Conservation (phyloP, 129 eudicot genomes). For the carrot (Daucus carota) region DH1_v3.0 NC_030384.2:32073501-32074000, state of each 20-base stretch:
- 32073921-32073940: background rate
- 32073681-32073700: constrained; percentile 50
- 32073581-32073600: no score
- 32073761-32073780: background rate
- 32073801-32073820: background rate
- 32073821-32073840: background rate
- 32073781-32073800: background rate
- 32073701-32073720: constrained; percentile 85
- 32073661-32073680: constrained; percentile 58
- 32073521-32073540: no score
- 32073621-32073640: constrained; percentile 15
- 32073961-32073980: constrained; percentile 25
- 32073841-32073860: background rate
- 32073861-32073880: constrained; percentile 4
- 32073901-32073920: background rate
- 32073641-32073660: constrained; percentile 75
- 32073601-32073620: no score
- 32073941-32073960: constrained; percentile 12
- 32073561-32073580: no score
- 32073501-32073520: no score
- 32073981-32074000: background rate
- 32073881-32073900: background rate
- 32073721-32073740: constrained; percentile 23
- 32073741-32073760: constrained; percentile 12
- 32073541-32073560: no score